Evolutionary conservation across 495 filamentous ascomycete genomes (phyloP).

Genomic region (Podospora conica): DNA sequence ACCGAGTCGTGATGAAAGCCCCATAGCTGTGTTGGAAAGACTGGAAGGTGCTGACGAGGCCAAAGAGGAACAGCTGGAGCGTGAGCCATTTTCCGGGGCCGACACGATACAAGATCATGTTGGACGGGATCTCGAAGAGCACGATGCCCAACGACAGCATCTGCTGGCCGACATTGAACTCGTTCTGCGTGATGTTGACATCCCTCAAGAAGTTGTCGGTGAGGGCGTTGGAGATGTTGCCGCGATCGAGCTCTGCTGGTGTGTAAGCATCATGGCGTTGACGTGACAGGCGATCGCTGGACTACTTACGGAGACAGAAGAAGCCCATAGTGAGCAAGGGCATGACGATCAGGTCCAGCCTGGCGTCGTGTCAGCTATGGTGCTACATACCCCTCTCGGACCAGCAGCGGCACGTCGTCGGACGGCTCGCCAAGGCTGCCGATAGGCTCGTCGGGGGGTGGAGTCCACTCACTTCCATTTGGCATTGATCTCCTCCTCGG

Average conservation of each 20-base stretch:
- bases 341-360: slow-evolving; percentile 45
- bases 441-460: background rate
- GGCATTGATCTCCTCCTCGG: slow-evolving; percentile 30
- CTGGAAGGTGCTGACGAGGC: slow-evolving; percentile 54
- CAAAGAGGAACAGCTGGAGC: slow-evolving; percentile 52
- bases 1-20: slow-evolving; percentile 45
- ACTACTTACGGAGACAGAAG: slow-evolving; percentile 48
- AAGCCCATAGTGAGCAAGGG: slow-evolving; percentile 51
- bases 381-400: background rate
- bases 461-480: slow-evolving; percentile 32
- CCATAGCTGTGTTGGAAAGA: slow-evolving; percentile 47
- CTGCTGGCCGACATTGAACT: slow-evolving; percentile 54
- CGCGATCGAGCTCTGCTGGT: slow-evolving; percentile 30
- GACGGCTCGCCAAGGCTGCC: slow-evolving; percentile 6
- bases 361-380: slow-evolving; percentile 15
- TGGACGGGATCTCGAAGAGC: slow-evolving; percentile 52
- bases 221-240: slow-evolving; percentile 31
- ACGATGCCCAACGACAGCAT: slow-evolving; percentile 53
- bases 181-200: slow-evolving; percentile 47
- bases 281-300: slow-evolving; percentile 1
- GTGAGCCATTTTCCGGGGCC: slow-evolving; percentile 56
- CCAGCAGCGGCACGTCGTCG: background rate
- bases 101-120: slow-evolving; percentile 51
- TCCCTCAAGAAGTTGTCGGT: slow-evolving; percentile 43
- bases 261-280: slow-evolving; percentile 29